Evolutionary conservation across 2,329 filamentous ascomycete genomes (phyloP).

Genomic region (Aspergillus costaricaensis): DNA sequence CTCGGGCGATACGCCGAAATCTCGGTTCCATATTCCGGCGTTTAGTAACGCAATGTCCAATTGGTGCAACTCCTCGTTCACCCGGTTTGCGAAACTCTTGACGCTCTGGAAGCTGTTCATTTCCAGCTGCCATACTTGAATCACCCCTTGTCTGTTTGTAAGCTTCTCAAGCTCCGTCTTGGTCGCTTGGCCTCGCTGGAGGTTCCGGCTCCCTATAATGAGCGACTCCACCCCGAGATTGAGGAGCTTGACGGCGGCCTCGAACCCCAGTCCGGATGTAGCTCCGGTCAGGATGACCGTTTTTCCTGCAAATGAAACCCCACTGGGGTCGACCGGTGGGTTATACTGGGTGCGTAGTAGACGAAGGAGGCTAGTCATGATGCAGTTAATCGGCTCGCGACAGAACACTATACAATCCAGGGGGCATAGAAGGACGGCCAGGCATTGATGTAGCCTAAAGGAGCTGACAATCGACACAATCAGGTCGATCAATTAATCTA

Average conservation of each 20-base stretch:
- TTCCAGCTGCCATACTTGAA: slow-evolving; percentile 51
- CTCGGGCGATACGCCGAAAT: slow-evolving; percentile 40
- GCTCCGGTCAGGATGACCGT: slow-evolving; percentile 54
- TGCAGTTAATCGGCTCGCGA: not conserved
- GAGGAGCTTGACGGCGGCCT: slow-evolving; percentile 52
- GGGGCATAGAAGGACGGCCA: not conserved
- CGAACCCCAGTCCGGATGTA: slow-evolving; percentile 54
- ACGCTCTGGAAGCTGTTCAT: slow-evolving; percentile 51
- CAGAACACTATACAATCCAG: not conserved
- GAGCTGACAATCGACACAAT: not conserved
- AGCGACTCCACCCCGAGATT: slow-evolving; percentile 45
- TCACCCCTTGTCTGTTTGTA: slow-evolving; percentile 33
- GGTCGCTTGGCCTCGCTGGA: slow-evolving; percentile 45
- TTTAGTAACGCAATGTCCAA: slow-evolving; percentile 52
- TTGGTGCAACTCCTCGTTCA: slow-evolving; percentile 37
- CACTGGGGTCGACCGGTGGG: slow-evolving; percentile 39
- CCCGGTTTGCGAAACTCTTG: slow-evolving; percentile 42
- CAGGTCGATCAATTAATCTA: not conserved
- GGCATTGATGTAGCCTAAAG: not conserved
- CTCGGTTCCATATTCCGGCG: slow-evolving; percentile 46
- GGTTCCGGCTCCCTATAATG: slow-evolving; percentile 50
- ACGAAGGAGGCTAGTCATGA: slow-evolving; percentile 33
- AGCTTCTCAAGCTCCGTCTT: slow-evolving; percentile 42
- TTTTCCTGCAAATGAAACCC: slow-evolving; percentile 46
- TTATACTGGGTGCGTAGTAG: slow-evolving; percentile 35